Conservation (phyloP, 73 alveolate genomes). For the Paramecium octaurelia region DNA sequence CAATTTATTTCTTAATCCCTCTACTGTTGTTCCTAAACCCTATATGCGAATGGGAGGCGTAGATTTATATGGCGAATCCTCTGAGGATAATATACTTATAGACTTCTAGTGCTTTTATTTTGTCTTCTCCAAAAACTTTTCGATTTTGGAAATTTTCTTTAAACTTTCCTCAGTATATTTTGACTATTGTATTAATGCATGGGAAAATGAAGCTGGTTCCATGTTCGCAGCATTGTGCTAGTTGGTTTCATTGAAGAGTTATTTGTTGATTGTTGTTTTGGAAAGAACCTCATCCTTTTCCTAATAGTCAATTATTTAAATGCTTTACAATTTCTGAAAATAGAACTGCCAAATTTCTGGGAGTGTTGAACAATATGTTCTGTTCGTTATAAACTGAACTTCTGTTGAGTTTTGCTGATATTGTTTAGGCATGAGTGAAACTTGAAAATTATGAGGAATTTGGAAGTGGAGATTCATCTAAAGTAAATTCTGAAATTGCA, state of each 20-base stretch:
- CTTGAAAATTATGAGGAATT: background rate
- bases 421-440: background rate
- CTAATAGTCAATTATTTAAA: background rate
- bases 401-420: constrained; percentile 31
- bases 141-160: background rate
- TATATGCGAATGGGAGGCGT: background rate
- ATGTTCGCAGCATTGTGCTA: background rate
- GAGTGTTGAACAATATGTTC: constrained; percentile 18
- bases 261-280: background rate
- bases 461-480: constrained; percentile 30
- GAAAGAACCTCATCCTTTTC: constrained; percentile 16
- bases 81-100: background rate
- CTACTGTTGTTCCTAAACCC: background rate
- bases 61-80: background rate
- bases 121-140: background rate
- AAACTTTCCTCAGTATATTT: background rate
- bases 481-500: background rate
- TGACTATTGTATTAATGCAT: background rate
- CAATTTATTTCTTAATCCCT: background rate
- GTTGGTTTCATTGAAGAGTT: background rate
- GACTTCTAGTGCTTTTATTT: background rate
- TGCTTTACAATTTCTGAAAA: background rate
- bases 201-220: background rate
- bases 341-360: background rate
- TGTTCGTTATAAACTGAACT: background rate